Evolutionary conservation across 768 basidiomycete species (phyloP).

Genomic region (Clavulina sp.): DNA sequence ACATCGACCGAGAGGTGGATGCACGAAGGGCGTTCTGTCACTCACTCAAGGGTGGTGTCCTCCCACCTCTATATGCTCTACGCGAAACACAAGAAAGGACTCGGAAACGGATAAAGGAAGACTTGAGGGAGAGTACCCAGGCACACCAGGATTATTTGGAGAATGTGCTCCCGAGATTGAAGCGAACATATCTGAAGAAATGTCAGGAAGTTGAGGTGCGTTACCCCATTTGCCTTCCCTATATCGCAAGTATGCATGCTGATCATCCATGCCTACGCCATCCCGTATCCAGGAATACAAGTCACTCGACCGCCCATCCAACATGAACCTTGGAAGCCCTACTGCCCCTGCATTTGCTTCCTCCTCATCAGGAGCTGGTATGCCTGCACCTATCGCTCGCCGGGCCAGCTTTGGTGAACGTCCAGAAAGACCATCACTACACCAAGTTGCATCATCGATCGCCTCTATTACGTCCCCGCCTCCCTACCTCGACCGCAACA

Average conservation of each 20-base stretch:
- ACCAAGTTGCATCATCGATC: constrained; percentile 1
- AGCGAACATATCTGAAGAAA: constrained; percentile 63
- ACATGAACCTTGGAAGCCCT: constrained; percentile 12
- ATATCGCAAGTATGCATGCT: not conserved
- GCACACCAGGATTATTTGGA: constrained; percentile 74
- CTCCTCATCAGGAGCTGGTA: no score
- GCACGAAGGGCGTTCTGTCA: constrained; percentile 61
- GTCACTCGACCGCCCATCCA: constrained; percentile 22
- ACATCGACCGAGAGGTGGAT: constrained; percentile 72
- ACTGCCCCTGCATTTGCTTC: no score
- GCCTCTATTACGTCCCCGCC: constrained; percentile 10
- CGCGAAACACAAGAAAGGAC: constrained; percentile 86
- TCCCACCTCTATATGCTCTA: constrained; percentile 45
- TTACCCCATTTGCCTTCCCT: constrained; percentile 1
- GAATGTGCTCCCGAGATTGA: constrained; percentile 60
- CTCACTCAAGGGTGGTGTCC: constrained; percentile 54
- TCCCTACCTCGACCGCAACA: constrained; percentile 45
- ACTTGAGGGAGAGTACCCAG: constrained; percentile 57
- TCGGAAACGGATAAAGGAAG: constrained; percentile 81
- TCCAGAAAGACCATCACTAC: no score
- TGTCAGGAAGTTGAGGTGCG: constrained; percentile 74
- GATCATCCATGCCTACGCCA: not conserved
- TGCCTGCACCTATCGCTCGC: no score
- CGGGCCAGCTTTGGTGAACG: no score
- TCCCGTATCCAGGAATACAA: constrained; percentile 42